Base-by-base conservation (phyloP, 169 alveolate genomes). In the Plasmodium chabaudi region DNA sequence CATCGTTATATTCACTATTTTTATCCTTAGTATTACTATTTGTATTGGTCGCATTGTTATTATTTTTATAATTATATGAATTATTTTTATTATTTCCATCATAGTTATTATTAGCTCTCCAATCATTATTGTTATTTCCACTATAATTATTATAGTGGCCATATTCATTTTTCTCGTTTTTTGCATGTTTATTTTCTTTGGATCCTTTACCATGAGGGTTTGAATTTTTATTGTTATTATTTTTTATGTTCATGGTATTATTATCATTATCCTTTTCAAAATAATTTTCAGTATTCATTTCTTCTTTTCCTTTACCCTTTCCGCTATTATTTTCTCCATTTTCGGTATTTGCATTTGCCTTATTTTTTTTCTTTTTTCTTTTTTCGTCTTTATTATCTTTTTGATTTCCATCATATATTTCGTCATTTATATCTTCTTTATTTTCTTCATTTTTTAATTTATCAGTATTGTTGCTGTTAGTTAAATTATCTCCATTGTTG, bases 91-190 rank as follows among this genome's bases (percentile, higher is more conserved):
- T 34, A 21, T 42, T 51, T 2, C 27, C 9, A 0, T 72, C 63
- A 15, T 57, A 12, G 25, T 72, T 72, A 55, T 72, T 72, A 69
- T 51, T 23, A 79, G 46, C 67, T 15, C 79, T 79, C 89, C 89
- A 79, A 23, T 79, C 79, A 49, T 79, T 63, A 27, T 27, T 27
- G 39, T 27, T 27, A 5, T 34, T 3, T 12, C 57, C 49, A 23
- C 17, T 23, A 79, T 5, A 9, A 46, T 17, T 17, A 15, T 55
- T 79, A 23, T 46, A 12, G 47, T 64, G 25, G 9, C 25, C 44
- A 17, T 49, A 21, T 17, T 79, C 89, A n/a, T 47, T 42, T 46
- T 65, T 65, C 0, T 79, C 74, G 9, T 17, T 21, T 42, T 67
- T 75, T 34, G 42, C 44, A 1, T 15, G 61, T 51, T 46, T 79